Evolutionary conservation across 2,329 filamentous ascomycete genomes (phyloP).

Genomic region (Cladosporium sp.): DNA sequence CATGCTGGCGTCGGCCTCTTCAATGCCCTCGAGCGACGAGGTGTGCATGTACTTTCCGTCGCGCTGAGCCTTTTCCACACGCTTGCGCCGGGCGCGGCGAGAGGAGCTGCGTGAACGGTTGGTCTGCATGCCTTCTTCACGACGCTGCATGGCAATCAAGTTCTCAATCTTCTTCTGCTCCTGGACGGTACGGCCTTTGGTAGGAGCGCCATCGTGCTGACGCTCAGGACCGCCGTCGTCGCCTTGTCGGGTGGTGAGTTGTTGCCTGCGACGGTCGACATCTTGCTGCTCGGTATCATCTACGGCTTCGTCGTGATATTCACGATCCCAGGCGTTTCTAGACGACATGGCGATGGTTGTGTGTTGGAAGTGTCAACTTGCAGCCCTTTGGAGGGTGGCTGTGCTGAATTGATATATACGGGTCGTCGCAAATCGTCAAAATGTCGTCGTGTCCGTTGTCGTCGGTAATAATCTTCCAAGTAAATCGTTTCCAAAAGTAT

Average conservation of each 20-base stretch:
- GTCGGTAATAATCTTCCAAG: background rate
- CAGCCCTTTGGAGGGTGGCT: too few species aligned
- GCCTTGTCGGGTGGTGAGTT: constrained; percentile 24
- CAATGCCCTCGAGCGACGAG: constrained; percentile 43
- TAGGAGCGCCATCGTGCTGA: constrained; percentile 19
- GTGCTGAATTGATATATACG: too few species aligned
- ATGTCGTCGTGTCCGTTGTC: background rate
- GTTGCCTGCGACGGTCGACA: constrained; percentile 19
- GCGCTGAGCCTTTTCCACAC: constrained; percentile 40
- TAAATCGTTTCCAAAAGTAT: too few species aligned
- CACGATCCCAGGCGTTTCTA: constrained; percentile 3
- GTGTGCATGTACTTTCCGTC: constrained; percentile 51
- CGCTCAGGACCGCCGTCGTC: constrained; percentile 21
- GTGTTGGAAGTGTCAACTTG: too few species aligned
- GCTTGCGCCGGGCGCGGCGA: constrained; percentile 43
- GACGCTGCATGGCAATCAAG: constrained; percentile 29
- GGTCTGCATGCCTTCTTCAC: constrained; percentile 32
- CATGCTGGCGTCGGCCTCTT: constrained; percentile 48
- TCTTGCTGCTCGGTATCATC: constrained; percentile 7
- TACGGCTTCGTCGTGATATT: constrained; percentile 8
- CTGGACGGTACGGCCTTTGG: constrained; percentile 37
- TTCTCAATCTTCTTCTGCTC: constrained; percentile 44
- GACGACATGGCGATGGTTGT: background rate
- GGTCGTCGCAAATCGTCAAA: background rate
- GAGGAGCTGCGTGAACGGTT: constrained; percentile 45